Evolutionary conservation across 495 filamentous ascomycete genomes (phyloP), one percentile per base, ranked within the genome.

Genomic region (Sordaria brevicollis): DNA sequence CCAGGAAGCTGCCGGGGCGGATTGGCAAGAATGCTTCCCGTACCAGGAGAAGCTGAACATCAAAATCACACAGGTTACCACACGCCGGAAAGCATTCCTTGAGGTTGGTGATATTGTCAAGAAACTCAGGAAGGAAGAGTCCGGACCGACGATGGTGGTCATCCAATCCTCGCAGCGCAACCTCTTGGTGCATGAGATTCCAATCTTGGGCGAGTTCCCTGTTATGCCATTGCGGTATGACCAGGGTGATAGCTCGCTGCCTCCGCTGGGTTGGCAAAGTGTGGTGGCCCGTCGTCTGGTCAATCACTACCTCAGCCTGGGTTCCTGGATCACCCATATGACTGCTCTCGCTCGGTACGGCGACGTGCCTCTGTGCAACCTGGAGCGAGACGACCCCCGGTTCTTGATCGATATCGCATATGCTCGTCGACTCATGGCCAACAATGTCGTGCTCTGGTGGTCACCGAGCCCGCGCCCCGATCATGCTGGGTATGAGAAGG

Each of bases 381-480:
- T 99, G 34, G 96, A 98, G 76, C 89, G 88, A 54, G 94, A 98
- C 73, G 95, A 99, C 75, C 94, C 95, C 21, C 86, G 91, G 29
- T 99, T 93, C 77, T 81, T 98, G 67, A 98, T 99, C 74, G 95
- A 99, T 76, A 87, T 99, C 57, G 92, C 95, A 3, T 99, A 98
- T 79, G 95, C 95, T 1, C 83, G 95, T 67, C 89, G 96, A 11
- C 82, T 99, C 67, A 93, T 95, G 75, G 89, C 91, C 73, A 96
- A 94, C 75, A 94, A 94, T 71, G 92, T 99, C 6, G 91, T 99
- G 17, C 85, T 99, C n/a, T 99, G 95, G 95, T 99, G 95, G 95
- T 97, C 93, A 36, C 84, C 85, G 13, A 90, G 88, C 34, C 88
- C 95, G 6, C 87, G 87, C 67, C 95, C 96, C 33, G 95, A 99